phyloP scores from a whole-genome alignment of 345 rosid genomes.

The Populus tremula region DNA sequence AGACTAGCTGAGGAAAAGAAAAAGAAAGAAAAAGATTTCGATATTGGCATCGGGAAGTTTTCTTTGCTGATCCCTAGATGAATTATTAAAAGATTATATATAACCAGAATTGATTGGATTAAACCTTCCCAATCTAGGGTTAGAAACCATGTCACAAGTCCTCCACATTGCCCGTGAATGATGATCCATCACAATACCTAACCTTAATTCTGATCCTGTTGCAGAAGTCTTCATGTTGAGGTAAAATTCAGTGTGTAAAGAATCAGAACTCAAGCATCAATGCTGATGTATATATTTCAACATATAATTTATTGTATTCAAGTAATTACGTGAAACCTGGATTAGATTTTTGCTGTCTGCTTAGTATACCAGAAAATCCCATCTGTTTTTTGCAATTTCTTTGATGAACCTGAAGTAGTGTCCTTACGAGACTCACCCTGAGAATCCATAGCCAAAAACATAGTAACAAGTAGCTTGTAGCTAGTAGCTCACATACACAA shows the following conservation, averaged over 20 bases:
- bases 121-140: too few species aligned
- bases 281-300: too few species aligned
- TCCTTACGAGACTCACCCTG: constrained; percentile 33
- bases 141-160: constrained; percentile 10
- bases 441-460: too few species aligned
- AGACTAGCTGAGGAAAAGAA: too few species aligned
- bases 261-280: too few species aligned
- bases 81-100: too few species aligned
- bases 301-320: neutral
- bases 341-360: constrained; percentile 52
- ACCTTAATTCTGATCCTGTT: constrained; percentile 83
- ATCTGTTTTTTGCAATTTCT: constrained; percentile 50
- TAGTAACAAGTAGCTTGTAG: too few species aligned
- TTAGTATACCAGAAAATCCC: constrained; percentile 79
- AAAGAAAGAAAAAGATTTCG: too few species aligned
- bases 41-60: too few species aligned
- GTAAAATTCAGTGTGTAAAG: neutral
- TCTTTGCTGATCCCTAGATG: too few species aligned
- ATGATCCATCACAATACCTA: constrained; percentile 60
- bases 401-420: constrained; percentile 76
- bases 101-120: too few species aligned
- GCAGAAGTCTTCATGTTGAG: constrained; percentile 49
- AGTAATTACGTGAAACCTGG: constrained; percentile 46
- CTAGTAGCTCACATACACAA: too few species aligned
- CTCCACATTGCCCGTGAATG: constrained; percentile 62